Base-by-base conservation (phyloP, 1,284 basidiomycete genomes). In the Phylloporus sp. region DNA sequence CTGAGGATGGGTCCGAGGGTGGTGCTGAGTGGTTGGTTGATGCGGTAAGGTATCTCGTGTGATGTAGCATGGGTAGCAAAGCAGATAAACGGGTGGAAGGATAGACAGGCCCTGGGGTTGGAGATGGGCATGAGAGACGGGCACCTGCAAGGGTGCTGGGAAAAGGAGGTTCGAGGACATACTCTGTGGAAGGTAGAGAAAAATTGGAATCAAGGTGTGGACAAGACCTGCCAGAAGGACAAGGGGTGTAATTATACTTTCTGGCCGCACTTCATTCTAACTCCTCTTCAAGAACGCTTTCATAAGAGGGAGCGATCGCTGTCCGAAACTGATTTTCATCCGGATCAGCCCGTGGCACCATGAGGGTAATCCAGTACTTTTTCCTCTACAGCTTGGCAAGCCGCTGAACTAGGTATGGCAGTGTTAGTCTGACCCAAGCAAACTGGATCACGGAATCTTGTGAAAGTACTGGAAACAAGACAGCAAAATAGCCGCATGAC, bases 81-180 rank as follows among this genome's bases (percentile, higher is more conserved):
- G 3, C 12, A 49, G 12, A 25, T 64, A 37, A 45, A 37, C 4
- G 5, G 71, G 68, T 35, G 27, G 1, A 35, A 56, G 57, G 3
- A 8, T 6, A 1, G 14, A 32, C 5, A n/a, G 15, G 4, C 19
- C 12, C 7, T 56, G 59, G 5, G 29, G 5, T 4, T 49, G 14
- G 3, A 45, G 19, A 20, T 29, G 15, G 3, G 17, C 41, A 61
- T 14, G 11, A 52, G 47, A 10, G 27, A 19, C 7, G 6, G 27
- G n/a, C 10, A 10, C 20, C 4, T 29, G 3, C 56, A 23, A n/a
- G 10, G 29, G 58, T 3, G 53, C 63, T 4, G 41, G 52, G 19
- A 60, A 0, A 15, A 45, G 8, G 2, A 37, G 0, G 0, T 45
- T 37, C 3, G 57, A 67, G 23, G 27, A 4, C 74, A 73, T 76